Conservation (phyloP, 2,329 filamentous ascomycete species). For the Phyllosticta citriasiana region DNA sequence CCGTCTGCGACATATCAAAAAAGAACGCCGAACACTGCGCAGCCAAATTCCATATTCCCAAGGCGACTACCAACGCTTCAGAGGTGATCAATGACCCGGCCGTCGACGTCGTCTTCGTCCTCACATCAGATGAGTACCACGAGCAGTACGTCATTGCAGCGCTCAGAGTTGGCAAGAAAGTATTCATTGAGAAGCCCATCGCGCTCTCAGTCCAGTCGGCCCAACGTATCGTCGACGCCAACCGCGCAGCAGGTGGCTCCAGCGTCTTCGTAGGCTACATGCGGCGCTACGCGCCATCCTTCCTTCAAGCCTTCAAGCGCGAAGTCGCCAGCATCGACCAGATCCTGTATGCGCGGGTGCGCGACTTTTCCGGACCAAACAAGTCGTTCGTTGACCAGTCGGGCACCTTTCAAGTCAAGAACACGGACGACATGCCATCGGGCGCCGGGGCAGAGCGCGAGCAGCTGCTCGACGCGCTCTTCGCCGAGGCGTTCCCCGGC, state of each 20-base stretch:
- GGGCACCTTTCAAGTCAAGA: slow-evolving; percentile 38
- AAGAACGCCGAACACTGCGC: slow-evolving; percentile 31
- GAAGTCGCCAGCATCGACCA: slow-evolving; percentile 43
- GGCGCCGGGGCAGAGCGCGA: slow-evolving; percentile 17
- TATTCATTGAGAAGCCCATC: slow-evolving; percentile 51
- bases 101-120: slow-evolving; percentile 46
- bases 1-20: slow-evolving; percentile 45
- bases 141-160: slow-evolving; percentile 42
- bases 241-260: slow-evolving; percentile 31
- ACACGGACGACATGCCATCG: slow-evolving; percentile 29
- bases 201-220: slow-evolving; percentile 40
- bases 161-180: slow-evolving; percentile 44
- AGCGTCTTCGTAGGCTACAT: slow-evolving; percentile 51
- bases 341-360: slow-evolving; percentile 46
- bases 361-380: slow-evolving; percentile 47
- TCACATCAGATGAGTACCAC: slow-evolving; percentile 46
- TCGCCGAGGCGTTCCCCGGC: slow-evolving; percentile 26
- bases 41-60: slow-evolving; percentile 23
- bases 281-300: slow-evolving; percentile 49
- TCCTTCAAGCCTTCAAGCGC: slow-evolving; percentile 41
- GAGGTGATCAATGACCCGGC: slow-evolving; percentile 35
- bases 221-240: slow-evolving; percentile 40
- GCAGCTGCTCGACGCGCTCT: slow-evolving; percentile 18
- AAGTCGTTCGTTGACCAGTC: slow-evolving; percentile 38
- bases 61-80: slow-evolving; percentile 28